Percentiles rank a stretch among this genome's conserved stretches.
Conservation (phyloP, 2,329 filamentous ascomycete species). For the Colletotrichum echinochloae region DNA sequence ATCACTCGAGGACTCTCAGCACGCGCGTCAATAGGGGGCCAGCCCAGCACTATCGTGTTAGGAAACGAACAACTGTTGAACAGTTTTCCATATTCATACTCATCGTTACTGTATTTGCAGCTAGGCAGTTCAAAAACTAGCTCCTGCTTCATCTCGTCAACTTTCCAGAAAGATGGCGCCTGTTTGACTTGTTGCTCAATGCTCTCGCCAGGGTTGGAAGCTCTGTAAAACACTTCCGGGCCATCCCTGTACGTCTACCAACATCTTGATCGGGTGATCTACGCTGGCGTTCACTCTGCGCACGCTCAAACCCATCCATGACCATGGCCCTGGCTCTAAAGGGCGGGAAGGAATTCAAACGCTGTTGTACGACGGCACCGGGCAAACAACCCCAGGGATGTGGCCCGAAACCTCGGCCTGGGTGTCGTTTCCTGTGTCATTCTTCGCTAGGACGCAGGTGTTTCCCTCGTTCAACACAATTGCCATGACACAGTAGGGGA, state of each 20-base stretch:
- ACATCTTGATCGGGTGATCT: neutral
- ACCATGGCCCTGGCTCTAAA: neutral
- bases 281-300: neutral
- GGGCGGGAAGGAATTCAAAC: neutral
- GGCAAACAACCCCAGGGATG: constrained; percentile 13
- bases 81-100: neutral
- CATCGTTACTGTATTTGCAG: neutral
- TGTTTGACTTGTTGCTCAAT: neutral
- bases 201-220: neutral
- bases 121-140: neutral
- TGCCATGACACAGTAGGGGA: neutral
- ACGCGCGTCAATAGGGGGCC: constrained; percentile 8
- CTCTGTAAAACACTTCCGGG: constrained; percentile 8
- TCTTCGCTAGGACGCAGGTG: neutral
- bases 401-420: constrained; percentile 6
- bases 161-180: neutral
- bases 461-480: neutral
- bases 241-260: constrained; percentile 20
- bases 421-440: neutral
- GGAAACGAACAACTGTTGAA: neutral
- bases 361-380: constrained; percentile 20
- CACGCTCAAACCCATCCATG: neutral
- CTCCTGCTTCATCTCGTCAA: neutral
- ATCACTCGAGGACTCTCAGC: neutral
- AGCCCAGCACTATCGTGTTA: too few species aligned